Conservation (phyloP, 2,329 filamentous ascomycete genomes). For the Ambrosiella xylebori region DNA sequence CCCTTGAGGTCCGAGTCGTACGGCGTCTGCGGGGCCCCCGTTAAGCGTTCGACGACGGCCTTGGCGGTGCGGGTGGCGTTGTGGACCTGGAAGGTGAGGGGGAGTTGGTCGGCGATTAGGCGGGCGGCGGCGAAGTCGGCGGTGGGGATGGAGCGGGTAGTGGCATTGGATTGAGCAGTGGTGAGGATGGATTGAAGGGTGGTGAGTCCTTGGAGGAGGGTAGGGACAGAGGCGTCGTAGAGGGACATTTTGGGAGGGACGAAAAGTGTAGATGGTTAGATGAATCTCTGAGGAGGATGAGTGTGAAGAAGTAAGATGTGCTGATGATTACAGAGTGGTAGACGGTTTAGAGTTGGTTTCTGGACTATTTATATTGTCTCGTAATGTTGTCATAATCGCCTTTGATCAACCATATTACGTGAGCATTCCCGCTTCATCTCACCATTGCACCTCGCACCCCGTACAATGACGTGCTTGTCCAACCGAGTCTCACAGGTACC, state of each 20-base stretch:
- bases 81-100: conserved; percentile 22
- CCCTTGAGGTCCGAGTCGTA: conserved; percentile 17
- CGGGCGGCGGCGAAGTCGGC: conserved; percentile 11
- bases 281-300: neutral
- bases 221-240: neutral
- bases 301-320: too few species aligned
- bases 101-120: conserved; percentile 21
- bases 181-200: neutral
- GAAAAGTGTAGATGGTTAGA: neutral
- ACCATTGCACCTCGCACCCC: too few species aligned
- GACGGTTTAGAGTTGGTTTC: too few species aligned
- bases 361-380: neutral
- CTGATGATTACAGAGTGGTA: too few species aligned
- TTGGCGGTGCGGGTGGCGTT: conserved; percentile 18
- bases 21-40: conserved; percentile 13
- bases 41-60: conserved; percentile 17
- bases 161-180: neutral
- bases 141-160: conserved; percentile 11
- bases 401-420: too few species aligned
- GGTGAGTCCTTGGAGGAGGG: neutral
- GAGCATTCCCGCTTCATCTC: too few species aligned
- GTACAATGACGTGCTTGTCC: too few species aligned
- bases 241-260: neutral
- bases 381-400: neutral
- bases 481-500: too few species aligned